These are phyloP conservation scores for Spinellus fusiger DNA, from an alignment of 192 early-diverging fungal species.

Conservation along the genomic window DNA sequence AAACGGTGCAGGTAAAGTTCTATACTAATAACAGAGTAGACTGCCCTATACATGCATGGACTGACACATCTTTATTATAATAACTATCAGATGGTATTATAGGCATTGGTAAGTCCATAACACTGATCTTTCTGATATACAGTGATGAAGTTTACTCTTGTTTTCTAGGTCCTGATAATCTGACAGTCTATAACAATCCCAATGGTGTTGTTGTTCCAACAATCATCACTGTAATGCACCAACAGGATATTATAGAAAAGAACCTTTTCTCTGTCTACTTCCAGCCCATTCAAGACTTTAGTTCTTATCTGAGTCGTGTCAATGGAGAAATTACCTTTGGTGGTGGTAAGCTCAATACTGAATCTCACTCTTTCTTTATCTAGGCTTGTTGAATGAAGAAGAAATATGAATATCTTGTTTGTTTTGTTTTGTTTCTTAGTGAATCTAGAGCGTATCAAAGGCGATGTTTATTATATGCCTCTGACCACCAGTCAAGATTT, in stretches of 20 bases:
- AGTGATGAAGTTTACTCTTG: background rate
- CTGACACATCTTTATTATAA: background rate
- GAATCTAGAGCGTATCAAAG: conserved; percentile 4
- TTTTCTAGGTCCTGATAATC: conserved; percentile 13
- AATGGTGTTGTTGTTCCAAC: conserved; percentile 17
- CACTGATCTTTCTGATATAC: background rate
- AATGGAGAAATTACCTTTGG: conserved; percentile 28
- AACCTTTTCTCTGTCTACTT: conserved; percentile 28
- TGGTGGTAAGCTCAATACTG: conserved; percentile 20
- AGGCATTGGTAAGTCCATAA: conserved; percentile 6
- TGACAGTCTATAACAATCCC: conserved; percentile 16
- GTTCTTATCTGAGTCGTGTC: background rate
- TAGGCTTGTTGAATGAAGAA: no score
- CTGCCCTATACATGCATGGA: no score
- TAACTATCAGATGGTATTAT: conserved; percentile 13
- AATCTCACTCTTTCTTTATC: no score
- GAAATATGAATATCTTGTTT: background rate
- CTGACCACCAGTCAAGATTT: conserved; percentile 7
- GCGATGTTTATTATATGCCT: conserved; percentile 6
- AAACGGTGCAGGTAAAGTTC: conserved; percentile 14
- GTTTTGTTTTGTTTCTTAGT: conserved; percentile 1
- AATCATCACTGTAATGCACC: conserved; percentile 18
- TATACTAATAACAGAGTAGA: background rate
- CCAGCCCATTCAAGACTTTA: conserved; percentile 1
- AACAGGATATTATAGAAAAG: conserved; percentile 11